phyloP scores from a whole-genome alignment of 2,329 filamentous ascomycete species.

The Colletotrichum sojae region DNA sequence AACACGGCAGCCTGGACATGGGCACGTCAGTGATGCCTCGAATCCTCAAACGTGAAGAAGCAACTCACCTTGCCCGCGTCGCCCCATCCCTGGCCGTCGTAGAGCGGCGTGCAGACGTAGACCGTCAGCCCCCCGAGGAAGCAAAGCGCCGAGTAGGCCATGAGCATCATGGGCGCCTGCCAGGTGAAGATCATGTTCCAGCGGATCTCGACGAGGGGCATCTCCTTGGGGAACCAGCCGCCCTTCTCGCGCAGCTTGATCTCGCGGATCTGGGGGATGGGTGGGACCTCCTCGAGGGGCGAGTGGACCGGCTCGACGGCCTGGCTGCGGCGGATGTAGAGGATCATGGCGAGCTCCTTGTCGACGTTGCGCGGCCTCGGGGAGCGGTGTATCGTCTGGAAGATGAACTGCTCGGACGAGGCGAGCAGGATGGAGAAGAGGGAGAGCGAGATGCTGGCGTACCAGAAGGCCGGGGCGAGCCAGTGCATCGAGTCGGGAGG shows the following conservation, averaged over 20 bases:
- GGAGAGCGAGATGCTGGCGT: slow-evolving; percentile 46
- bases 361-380: slow-evolving; percentile 34
- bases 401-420: slow-evolving; percentile 47
- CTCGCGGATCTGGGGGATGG: slow-evolving; percentile 37
- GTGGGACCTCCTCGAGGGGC: slow-evolving; percentile 33
- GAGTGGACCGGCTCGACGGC: slow-evolving; percentile 30
- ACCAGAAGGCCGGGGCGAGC: slow-evolving; percentile 45
- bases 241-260: slow-evolving; percentile 34
- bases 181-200: slow-evolving; percentile 50
- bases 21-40: not conserved
- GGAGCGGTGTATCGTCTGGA: slow-evolving; percentile 42
- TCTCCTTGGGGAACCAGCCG: slow-evolving; percentile 38
- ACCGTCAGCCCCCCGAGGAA: slow-evolving; percentile 45
- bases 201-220: slow-evolving; percentile 41
- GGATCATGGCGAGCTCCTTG: slow-evolving; percentile 42
- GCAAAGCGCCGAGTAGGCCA: slow-evolving; percentile 45
- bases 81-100: slow-evolving; percentile 39
- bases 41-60: not conserved
- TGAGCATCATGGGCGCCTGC: slow-evolving; percentile 49
- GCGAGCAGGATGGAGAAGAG: slow-evolving; percentile 48
- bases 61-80: slow-evolving; percentile 42
- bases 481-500: slow-evolving; percentile 43
- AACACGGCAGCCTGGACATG: slow-evolving; percentile 41
- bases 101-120: slow-evolving; percentile 45
- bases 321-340: slow-evolving; percentile 34